A percentile compares a stretch with the other conserved stretches of the same genome.
Evolutionary conservation across 805 yeast genomes (phyloP).

Genomic region (Candida lessepsii): DNA sequence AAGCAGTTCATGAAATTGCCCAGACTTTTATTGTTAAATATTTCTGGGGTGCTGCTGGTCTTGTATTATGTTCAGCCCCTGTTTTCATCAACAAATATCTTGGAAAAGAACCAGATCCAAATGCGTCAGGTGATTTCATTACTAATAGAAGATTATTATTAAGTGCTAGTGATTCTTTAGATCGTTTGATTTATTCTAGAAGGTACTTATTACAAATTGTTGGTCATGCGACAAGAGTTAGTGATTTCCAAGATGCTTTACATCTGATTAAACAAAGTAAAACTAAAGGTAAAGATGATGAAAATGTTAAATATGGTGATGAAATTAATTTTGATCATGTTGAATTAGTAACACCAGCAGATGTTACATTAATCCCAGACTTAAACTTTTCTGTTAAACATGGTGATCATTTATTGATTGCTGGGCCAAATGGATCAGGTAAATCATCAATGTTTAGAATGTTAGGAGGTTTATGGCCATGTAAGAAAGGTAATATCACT

Average conservation of each 20-base stretch:
- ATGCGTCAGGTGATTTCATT: slow-evolving; percentile 77
- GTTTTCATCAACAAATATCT: slow-evolving; percentile 64
- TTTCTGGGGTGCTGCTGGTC: slow-evolving; percentile 95
- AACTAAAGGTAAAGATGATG: slow-evolving; percentile 1
- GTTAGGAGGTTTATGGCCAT: slow-evolving; percentile 93
- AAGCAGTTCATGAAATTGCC: slow-evolving; percentile 78
- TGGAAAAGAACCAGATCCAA: slow-evolving; percentile 42
- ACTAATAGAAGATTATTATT: slow-evolving; percentile 82
- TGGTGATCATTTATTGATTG: slow-evolving; percentile 83
- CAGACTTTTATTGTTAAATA: slow-evolving; percentile 88
- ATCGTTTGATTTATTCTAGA: slow-evolving; percentile 80
- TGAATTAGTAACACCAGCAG: slow-evolving; percentile 83
- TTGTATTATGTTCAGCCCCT: slow-evolving; percentile 83
- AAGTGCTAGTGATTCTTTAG: slow-evolving; percentile 85
- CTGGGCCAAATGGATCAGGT: slow-evolving; percentile 97
- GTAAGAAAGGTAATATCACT: slow-evolving; percentile 53
- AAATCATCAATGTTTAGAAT: slow-evolving; percentile 89
- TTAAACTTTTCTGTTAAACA: slow-evolving; percentile 70
- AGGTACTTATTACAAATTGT: slow-evolving; percentile 78
- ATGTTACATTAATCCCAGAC: slow-evolving; percentile 65
- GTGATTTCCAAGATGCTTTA: slow-evolving; percentile 66
- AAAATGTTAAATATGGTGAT: slow-evolving; percentile 39
- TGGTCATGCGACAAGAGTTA: slow-evolving; percentile 77
- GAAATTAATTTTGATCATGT: slow-evolving; percentile 71
- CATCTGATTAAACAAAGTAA: slow-evolving; percentile 39